Evolutionary conservation across 2,329 filamentous ascomycete species (phyloP).

Genomic region (Trichoderma afroharzianum): DNA sequence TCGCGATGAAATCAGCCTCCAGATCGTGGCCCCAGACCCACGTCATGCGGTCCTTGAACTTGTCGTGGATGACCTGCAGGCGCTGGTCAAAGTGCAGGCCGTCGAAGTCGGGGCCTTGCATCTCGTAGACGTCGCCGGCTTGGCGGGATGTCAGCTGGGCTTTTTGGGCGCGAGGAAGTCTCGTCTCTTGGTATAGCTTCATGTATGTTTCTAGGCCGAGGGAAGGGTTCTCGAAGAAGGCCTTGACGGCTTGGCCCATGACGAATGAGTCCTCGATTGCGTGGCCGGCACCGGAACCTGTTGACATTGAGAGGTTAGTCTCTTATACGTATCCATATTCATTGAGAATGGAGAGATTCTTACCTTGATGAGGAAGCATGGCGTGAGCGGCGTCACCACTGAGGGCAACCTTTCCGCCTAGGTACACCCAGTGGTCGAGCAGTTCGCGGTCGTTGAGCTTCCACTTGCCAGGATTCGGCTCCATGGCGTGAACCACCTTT

Average conservation of each 20-base stretch:
- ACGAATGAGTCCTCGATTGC: slow-evolving; percentile 13
- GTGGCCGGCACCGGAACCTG: slow-evolving; percentile 9
- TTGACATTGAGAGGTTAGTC: neutral
- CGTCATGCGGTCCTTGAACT: slow-evolving; percentile 10
- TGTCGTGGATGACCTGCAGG: slow-evolving; percentile 8
- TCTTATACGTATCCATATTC: neutral
- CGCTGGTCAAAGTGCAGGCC: slow-evolving; percentile 7
- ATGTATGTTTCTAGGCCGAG: slow-evolving; percentile 8
- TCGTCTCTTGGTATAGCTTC: slow-evolving; percentile 9
- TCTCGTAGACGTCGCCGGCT: slow-evolving; percentile 11
- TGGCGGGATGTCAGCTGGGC: slow-evolving; percentile 8
- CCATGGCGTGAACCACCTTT: slow-evolving; percentile 6
- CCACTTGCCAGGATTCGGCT: slow-evolving; percentile 4
- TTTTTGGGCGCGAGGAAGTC: neutral
- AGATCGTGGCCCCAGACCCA: slow-evolving; percentile 11
- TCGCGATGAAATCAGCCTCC: slow-evolving; percentile 2
- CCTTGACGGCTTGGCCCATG: slow-evolving; percentile 11
- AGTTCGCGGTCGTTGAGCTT: slow-evolving; percentile 12
- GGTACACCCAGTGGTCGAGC: neutral
- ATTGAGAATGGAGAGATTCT: neutral
- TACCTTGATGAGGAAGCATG: slow-evolving; percentile 14
- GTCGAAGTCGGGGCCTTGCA: slow-evolving; percentile 7
- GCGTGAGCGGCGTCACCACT: slow-evolving; percentile 9
- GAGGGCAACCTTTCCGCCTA: neutral
- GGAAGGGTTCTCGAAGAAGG: slow-evolving; percentile 4